Evolutionary conservation across 306 rosid genomes (phyloP), one percentile per base, ranked within the genome.

Genomic region (Alnus rubra): DNA sequence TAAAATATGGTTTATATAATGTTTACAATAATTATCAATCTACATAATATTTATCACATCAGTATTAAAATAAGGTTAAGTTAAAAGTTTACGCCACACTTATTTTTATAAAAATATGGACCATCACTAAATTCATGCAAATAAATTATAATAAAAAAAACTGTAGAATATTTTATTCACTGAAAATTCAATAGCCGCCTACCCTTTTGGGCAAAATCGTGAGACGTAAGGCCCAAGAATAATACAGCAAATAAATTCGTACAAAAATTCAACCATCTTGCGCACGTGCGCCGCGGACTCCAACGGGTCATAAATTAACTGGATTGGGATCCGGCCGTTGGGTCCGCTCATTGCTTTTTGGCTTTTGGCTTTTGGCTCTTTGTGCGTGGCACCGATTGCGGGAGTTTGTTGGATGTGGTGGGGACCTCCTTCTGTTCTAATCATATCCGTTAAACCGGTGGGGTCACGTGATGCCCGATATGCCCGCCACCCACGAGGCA

Each of bases 231-330:
- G 18, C 16, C 42, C 68, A 31, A 42, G 28, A 31, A 12, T 4
- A 30, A 30, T 15, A 60, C 16, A 60, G 68, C 3, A 1, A 1
- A 4, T 5, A 42, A 42, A 42, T 7, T 63, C 31, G 19, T 37
- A 28, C 5, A 37, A 33, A 78, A 58, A 47, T 39, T 74, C 67
- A 70, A 79, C 69, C 33, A 75, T 11, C 42, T 33, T 67, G 42
- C 82, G 39, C 69, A 83, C 85, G 83, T 83, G 87, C 81, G 85
- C 87, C 85, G 72, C 83, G 75, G 74, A 83, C 80, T 71, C 82
- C 64, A 74, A 71, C 49, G 62, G 19, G 74, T n/a, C 15, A 78
- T 45, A 23, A 52, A 59, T 39, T 23, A 78, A 78, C 76, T 74
- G 54, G 64, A 80, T 79, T 77, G 82, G 45, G 80, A n/a, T 51